phyloP scores from a whole-genome alignment of 208 protist species.

The Trypanosoma scelopori region DNA sequence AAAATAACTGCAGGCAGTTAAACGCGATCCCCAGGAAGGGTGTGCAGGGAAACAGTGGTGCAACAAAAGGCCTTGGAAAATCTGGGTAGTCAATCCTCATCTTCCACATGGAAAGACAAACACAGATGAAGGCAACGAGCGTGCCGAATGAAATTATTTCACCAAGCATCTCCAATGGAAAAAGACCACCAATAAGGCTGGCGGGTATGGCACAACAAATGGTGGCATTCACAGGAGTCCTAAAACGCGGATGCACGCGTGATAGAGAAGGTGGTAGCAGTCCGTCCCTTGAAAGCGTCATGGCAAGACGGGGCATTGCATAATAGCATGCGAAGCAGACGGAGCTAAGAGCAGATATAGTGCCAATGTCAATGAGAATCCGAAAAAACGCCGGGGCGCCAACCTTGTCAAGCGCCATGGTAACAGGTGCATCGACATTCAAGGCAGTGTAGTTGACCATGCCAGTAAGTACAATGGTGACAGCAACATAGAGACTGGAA shows the following conservation, averaged over 20 bases:
- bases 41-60: constrained; percentile 29
- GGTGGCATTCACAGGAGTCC: constrained; percentile 26
- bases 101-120: constrained; percentile 40
- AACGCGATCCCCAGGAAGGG: constrained; percentile 27
- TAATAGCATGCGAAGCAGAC: constrained; percentile 37
- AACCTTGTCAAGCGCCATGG: constrained; percentile 29
- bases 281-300: constrained; percentile 38
- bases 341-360: constrained; percentile 36
- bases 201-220: constrained; percentile 25
- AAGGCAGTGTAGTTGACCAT: constrained; percentile 31
- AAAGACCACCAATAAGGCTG: constrained; percentile 29
- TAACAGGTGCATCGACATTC: constrained; percentile 37
- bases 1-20: constrained; percentile 30
- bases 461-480: constrained; percentile 36
- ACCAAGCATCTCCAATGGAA: constrained; percentile 38
- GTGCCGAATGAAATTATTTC: constrained; percentile 47
- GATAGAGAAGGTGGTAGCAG: constrained; percentile 27
- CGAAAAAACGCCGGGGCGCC: constrained; percentile 18
- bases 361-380: constrained; percentile 34
- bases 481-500: constrained; percentile 34
- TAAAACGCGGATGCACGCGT: constrained; percentile 13
- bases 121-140: constrained; percentile 37
- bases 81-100: constrained; percentile 27
- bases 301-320: constrained; percentile 37
- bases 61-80: constrained; percentile 32